Base-by-base conservation (phyloP, 2,329 filamentous ascomycete species). In the Neonectria hederae region DNA sequence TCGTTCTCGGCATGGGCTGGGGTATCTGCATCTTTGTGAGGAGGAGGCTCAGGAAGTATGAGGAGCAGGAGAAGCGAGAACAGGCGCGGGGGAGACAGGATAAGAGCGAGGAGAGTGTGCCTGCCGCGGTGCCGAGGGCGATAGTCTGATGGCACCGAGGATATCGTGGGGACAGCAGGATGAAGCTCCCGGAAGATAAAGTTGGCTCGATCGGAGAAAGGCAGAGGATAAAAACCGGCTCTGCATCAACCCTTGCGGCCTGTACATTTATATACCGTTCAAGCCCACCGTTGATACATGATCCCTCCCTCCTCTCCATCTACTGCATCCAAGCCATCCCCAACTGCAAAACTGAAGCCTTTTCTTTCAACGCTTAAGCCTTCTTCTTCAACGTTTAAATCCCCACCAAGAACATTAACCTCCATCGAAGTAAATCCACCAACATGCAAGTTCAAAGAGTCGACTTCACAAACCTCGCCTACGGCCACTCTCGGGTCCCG, bases 361-460 rank as follows among this genome's bases (percentile, higher is more conserved):
- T n/a, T n/a, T n/a, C n/a, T n/a, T n/a, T n/a, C 35, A 38, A 38
- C 14, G 28, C 28, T 28, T 28, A 38, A 38, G 1, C 35, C 4
- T 7, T n/a, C 14, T 38, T 38, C 13, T 38, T n/a, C 35, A 38
- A 38, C 14, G 7, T 11, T 38, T 8, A 14, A 38, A n/a, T 7
- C 35, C 5, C 35, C 4, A 17, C 35, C 35, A 14, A 7, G 4
- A 38, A 2, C 35, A n/a, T 2, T 45, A 24, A 45, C 13, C 21
- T 2, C 4, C 11, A 14, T 3, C 21, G 13, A 45, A 5, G 11
- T n/a, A 43, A 1, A 4, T 19, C 19, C 9, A 1, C 1, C 48
- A 53, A 38, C n/a, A 53, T 59, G 48, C 38, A 59, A 7, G 56
- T 46, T 21, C 56, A 59, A 53, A 35, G 3, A 4, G 46, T 38